phyloP scores from a whole-genome alignment of 192 early-diverging fungal species.

The Ambispora gerdemannii region DNA sequence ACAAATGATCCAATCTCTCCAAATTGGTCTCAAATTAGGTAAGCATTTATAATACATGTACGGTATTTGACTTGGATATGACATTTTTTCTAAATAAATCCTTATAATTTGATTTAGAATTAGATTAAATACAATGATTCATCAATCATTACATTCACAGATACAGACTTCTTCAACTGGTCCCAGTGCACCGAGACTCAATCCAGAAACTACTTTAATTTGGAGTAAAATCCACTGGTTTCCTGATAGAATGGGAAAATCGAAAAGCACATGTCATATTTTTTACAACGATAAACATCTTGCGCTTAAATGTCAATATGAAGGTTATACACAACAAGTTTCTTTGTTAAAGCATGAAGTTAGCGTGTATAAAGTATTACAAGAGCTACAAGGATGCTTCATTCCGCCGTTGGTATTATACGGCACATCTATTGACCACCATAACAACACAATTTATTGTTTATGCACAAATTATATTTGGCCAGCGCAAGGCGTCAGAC shows the following conservation, averaged over 20 bases:
- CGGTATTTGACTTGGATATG: neutral
- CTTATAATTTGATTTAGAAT: neutral
- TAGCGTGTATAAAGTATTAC: constrained; percentile 25
- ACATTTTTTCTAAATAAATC: neutral
- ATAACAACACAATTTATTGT: neutral
- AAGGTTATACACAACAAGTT: neutral
- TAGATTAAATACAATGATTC: neutral
- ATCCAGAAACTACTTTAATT: neutral
- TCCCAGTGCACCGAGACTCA: neutral
- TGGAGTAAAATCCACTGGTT: neutral
- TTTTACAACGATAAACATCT: neutral
- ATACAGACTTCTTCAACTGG: neutral
- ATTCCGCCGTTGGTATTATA: neutral
- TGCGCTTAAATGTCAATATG: neutral
- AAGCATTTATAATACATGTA: neutral
- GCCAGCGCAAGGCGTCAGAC: neutral
- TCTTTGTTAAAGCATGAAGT: constrained; percentile 29
- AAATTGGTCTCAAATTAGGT: neutral
- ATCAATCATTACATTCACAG: neutral
- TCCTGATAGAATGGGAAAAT: neutral
- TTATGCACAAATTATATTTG: neutral
- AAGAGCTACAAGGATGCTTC: constrained; percentile 22
- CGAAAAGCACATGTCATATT: neutral
- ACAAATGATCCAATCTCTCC: constrained; percentile 9
- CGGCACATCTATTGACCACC: neutral